Conservation (phyloP, 2,329 filamentous ascomycete species). For the Fusarium devonianum region DNA sequence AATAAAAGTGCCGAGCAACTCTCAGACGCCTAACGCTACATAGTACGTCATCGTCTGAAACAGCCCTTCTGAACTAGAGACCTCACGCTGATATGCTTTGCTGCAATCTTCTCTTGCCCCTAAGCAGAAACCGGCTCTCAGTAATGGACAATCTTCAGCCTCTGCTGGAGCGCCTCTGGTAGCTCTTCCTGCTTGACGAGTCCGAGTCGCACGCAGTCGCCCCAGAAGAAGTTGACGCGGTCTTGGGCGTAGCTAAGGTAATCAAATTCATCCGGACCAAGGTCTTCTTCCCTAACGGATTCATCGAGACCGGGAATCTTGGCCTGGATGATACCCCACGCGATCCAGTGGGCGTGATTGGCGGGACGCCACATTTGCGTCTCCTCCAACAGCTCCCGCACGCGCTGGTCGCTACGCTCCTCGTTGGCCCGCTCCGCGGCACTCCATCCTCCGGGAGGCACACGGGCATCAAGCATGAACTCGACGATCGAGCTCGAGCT, state of each 20-base stretch:
- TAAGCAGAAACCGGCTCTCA: constrained; percentile 44
- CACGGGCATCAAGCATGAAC: constrained; percentile 84
- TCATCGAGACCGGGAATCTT: constrained; percentile 77
- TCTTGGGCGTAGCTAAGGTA: constrained; percentile 93
- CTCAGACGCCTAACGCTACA: background rate
- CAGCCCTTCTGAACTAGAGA: too few species aligned
- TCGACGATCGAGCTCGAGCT: constrained; percentile 67
- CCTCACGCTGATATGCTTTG: too few species aligned
- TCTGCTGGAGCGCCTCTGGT: constrained; percentile 68
- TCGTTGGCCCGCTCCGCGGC: constrained; percentile 65
- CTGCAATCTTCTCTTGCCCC: background rate
- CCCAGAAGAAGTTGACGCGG: constrained; percentile 92
- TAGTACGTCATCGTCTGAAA: background rate
- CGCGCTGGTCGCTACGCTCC: constrained; percentile 69
- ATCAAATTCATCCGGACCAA: constrained; percentile 76
- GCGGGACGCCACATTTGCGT: constrained; percentile 85
- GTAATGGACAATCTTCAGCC: constrained; percentile 74
- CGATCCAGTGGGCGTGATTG: constrained; percentile 89
- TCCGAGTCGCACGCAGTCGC: constrained; percentile 81
- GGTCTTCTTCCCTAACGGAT: constrained; percentile 44
- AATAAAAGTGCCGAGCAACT: background rate
- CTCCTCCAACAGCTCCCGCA: constrained; percentile 77
- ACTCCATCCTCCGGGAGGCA: constrained; percentile 61
- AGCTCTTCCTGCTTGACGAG: constrained; percentile 79
- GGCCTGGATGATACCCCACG: constrained; percentile 96